These are phyloP conservation scores for Phaeosphaeria sp. DNA, from an alignment of 2,329 filamentous ascomycete species.

Conservation along the genomic window DNA sequence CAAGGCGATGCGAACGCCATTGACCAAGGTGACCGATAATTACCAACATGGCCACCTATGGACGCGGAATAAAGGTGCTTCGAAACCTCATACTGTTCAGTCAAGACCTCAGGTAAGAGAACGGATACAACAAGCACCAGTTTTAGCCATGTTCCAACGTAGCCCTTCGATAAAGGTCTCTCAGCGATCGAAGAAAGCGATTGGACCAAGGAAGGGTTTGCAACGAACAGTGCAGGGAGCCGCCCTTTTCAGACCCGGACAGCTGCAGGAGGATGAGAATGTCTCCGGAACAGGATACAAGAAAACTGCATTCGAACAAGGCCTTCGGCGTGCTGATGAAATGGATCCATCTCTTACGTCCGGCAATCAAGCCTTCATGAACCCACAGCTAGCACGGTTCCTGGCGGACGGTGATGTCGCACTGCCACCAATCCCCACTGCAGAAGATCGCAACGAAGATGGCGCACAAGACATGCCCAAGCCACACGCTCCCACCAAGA, in stretches of 20 bases:
- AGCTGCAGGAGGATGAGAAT: conserved; percentile 53
- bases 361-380: conserved; percentile 19
- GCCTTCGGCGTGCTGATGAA: conserved; percentile 37
- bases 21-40: conserved; percentile 26
- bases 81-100: background rate
- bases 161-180: background rate
- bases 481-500: conserved; percentile 19
- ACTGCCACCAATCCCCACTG: conserved; percentile 26
- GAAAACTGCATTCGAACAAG: conserved; percentile 47
- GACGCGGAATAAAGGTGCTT: background rate
- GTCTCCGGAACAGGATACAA: conserved; percentile 45
- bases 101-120: background rate
- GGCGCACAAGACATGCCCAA: background rate
- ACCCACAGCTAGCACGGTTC: conserved; percentile 41
- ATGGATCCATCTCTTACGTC: conserved; percentile 19
- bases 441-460: conserved; percentile 22
- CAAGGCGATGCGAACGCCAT: conserved; percentile 14
- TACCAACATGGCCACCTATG: conserved; percentile 16
- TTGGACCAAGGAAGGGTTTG: background rate
- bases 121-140: background rate
- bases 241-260: conserved; percentile 41
- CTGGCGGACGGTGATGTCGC: conserved; percentile 37
- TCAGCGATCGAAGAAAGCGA: conserved; percentile 3
- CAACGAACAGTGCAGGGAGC: conserved; percentile 1
- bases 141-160: conserved; percentile 20